A percentile compares a stretch with the other conserved stretches of the same genome.
phyloP scores from a whole-genome alignment of 2,329 filamentous ascomycete species.

The Colletotrichum sojae region DNA sequence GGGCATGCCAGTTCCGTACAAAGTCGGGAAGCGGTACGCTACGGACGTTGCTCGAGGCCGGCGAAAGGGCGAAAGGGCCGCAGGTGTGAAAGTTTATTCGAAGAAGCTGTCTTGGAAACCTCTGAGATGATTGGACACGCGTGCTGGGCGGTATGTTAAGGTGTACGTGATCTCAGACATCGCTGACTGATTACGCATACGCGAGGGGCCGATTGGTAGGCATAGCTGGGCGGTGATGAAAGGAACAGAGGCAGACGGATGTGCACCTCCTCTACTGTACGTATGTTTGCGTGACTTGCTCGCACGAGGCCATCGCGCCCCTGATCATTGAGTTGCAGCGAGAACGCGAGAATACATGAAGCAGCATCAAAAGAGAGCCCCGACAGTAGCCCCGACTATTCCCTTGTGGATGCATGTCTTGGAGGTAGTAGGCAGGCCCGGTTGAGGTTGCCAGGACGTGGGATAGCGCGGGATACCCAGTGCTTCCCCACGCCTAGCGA shows the following conservation, averaged over 20 bases:
- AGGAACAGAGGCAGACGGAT: neutral
- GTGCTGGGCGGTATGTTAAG: slow-evolving; percentile 19
- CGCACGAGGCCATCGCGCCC: too few relatives aligned
- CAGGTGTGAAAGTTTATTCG: slow-evolving; percentile 36
- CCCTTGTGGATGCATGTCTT: neutral
- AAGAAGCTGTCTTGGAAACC: slow-evolving; percentile 15
- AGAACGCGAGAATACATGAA: too few relatives aligned
- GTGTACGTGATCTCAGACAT: slow-evolving; percentile 29
- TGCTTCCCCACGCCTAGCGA: slow-evolving; percentile 1
- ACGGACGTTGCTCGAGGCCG: slow-evolving; percentile 17
- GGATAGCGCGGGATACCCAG: slow-evolving; percentile 19
- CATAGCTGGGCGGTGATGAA: neutral
- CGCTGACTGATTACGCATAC: slow-evolving; percentile 31
- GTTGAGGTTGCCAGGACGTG: slow-evolving; percentile 10
- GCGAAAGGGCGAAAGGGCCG: slow-evolving; percentile 13
- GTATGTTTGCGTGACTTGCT: too few relatives aligned
- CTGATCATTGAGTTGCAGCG: too few relatives aligned
- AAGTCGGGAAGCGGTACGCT: slow-evolving; percentile 9
- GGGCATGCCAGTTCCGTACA: slow-evolving; percentile 27
- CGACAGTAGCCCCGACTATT: neutral
- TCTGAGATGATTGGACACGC: slow-evolving; percentile 24
- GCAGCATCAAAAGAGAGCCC: too few relatives aligned
- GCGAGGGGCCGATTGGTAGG: neutral
- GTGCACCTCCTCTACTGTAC: too few relatives aligned
- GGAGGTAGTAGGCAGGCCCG: neutral